Percentiles rank a stretch among this genome's conserved stretches.
phyloP scores from a whole-genome alignment of 805 yeast genomes.

The Metschnikowia lochheadii region DNA sequence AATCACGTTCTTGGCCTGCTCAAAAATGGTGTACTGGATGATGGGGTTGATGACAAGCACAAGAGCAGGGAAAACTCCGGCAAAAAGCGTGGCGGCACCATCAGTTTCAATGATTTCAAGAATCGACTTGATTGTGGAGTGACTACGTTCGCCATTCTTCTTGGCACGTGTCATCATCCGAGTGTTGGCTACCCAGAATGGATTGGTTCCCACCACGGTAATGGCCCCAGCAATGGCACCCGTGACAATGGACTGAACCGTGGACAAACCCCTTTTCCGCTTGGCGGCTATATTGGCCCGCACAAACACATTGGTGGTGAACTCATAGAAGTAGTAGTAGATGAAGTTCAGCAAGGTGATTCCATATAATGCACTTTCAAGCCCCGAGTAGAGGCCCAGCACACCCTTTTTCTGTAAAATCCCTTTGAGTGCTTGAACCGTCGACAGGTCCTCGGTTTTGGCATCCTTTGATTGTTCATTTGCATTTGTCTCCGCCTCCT shows the following conservation, averaged over 20 bases:
- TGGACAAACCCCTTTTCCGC: constrained; percentile 42
- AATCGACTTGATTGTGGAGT: constrained; percentile 53
- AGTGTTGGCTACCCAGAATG: constrained; percentile 94
- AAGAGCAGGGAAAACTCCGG: constrained; percentile 86
- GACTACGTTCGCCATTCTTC: constrained; percentile 21
- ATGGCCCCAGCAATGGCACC: constrained; percentile 87
- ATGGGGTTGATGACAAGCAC: constrained; percentile 84
- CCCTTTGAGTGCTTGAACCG: constrained; percentile 29
- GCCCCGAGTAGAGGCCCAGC: constrained; percentile 72
- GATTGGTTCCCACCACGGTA: constrained; percentile 78
- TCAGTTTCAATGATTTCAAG: constrained; percentile 62
- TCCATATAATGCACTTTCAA: constrained; percentile 84
- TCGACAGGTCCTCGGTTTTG: constrained; percentile 11
- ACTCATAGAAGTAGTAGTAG: constrained; percentile 87
- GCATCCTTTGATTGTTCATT: no score
- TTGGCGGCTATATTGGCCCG: constrained; percentile 25
- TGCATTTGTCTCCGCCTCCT: constrained; percentile 5
- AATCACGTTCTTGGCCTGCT: constrained; percentile 70
- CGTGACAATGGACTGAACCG: constrained; percentile 65
- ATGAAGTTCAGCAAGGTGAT: constrained; percentile 82
- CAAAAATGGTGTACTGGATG: constrained; percentile 87
- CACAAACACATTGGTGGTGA: constrained; percentile 48
- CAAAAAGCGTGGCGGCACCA: constrained; percentile 69
- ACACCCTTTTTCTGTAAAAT: constrained; percentile 59
- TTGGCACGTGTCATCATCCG: constrained; percentile 64